A percentile compares a stretch with the other conserved stretches of the same genome.
Evolutionary conservation across 2,329 filamentous ascomycete species (phyloP).

Genomic region (Aureobasidium sp.): DNA sequence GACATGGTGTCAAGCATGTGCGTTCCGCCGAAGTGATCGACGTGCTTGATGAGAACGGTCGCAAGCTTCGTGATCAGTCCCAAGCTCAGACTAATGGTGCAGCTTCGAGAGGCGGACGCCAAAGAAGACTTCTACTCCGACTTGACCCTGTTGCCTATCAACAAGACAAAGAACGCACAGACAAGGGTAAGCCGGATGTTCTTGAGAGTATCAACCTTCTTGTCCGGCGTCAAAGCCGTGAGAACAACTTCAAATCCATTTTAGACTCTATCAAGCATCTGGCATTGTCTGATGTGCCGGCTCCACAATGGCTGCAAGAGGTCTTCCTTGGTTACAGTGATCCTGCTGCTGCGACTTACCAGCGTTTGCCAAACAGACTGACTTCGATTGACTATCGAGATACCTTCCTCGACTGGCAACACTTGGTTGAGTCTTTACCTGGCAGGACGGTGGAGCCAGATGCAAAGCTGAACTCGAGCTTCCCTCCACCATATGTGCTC

Average conservation of each 20-base stretch:
- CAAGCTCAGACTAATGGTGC: slow-evolving; percentile 57
- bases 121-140: slow-evolving; percentile 68
- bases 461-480: slow-evolving; percentile 62
- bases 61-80: slow-evolving; percentile 50
- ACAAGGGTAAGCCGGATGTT: slow-evolving; percentile 64
- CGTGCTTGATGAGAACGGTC: slow-evolving; percentile 77
- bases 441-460: slow-evolving; percentile 77
- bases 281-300: slow-evolving; percentile 72
- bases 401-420: slow-evolving; percentile 92
- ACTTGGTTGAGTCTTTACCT: slow-evolving; percentile 83
- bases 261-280: slow-evolving; percentile 85
- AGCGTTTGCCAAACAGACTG: slow-evolving; percentile 69
- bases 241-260: slow-evolving; percentile 96
- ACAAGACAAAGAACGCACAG: slow-evolving; percentile 60
- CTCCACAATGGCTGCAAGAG: slow-evolving; percentile 90
- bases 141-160: slow-evolving; percentile 74
- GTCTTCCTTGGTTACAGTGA: slow-evolving; percentile 98
- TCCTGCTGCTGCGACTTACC: slow-evolving; percentile 79
- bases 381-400: slow-evolving; percentile 82
- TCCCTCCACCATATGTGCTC: slow-evolving; percentile 81
- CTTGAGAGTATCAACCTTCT: slow-evolving; percentile 83
- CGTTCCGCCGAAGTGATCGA: slow-evolving; percentile 81
- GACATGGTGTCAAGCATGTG: slow-evolving; percentile 56
- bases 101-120: slow-evolving; percentile 45
- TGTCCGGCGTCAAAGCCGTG: slow-evolving; percentile 71